Evolutionary conservation across 768 basidiomycete genomes (phyloP).

Genomic region (Phylloporus sp.): DNA sequence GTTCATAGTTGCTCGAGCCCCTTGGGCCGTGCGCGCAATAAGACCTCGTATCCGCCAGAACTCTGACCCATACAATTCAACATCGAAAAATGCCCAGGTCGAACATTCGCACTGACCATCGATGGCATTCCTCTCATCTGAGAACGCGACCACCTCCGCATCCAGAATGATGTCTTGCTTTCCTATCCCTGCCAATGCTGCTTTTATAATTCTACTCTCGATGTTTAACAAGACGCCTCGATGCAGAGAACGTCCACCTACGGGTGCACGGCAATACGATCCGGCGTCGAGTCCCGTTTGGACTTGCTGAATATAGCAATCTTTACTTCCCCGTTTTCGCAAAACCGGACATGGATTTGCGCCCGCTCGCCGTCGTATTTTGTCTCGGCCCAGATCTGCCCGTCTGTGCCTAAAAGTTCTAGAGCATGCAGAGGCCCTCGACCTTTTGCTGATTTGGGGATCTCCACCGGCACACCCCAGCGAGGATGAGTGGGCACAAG

Average conservation of each 20-base stretch:
- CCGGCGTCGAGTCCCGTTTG: slow-evolving; percentile 72
- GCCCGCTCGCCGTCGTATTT: slow-evolving; percentile 96
- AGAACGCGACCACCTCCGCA: slow-evolving; percentile 88
- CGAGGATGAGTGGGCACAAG: slow-evolving; percentile 33
- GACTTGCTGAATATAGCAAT: slow-evolving; percentile 89
- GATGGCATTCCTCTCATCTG: slow-evolving; percentile 48
- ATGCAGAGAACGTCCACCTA: slow-evolving; percentile 14
- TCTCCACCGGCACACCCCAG: slow-evolving; percentile 61
- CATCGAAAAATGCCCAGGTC: background rate
- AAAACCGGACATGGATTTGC: slow-evolving; percentile 76
- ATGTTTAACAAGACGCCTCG: background rate
- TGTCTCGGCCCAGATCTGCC: slow-evolving; percentile 73
- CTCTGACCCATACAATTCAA: slow-evolving; percentile 39
- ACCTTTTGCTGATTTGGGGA: slow-evolving; percentile 83
- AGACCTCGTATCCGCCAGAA: slow-evolving; percentile 70
- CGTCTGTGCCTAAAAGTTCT: slow-evolving; percentile 26
- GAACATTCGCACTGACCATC: slow-evolving; percentile 51
- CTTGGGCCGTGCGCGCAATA: slow-evolving; percentile 52
- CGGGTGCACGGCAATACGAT: slow-evolving; percentile 63
- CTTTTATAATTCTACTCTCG: slow-evolving; percentile 48
- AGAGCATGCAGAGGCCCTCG: slow-evolving; percentile 55
- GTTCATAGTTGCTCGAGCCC: slow-evolving; percentile 38
- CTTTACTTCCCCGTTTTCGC: slow-evolving; percentile 30
- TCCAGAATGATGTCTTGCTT: slow-evolving; percentile 54
- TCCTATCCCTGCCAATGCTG: slow-evolving; percentile 45